Conservation (phyloP, 441 rosid genomes). For the Euphorbia celastroides region DNA sequence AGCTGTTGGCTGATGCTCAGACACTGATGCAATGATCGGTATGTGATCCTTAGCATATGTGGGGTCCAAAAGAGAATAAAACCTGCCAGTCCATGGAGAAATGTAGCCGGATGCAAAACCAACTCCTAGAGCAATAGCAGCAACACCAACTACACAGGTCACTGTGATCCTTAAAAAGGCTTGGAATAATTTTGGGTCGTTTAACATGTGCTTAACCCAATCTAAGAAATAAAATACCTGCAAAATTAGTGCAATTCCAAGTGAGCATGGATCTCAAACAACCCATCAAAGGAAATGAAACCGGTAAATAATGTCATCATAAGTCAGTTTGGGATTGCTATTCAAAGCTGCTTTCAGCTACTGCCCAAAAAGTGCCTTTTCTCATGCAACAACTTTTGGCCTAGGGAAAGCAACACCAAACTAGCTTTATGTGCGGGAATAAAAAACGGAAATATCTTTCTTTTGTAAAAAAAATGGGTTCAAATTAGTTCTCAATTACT, state of each 20-base stretch:
- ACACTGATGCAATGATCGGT: slow-evolving; percentile 97
- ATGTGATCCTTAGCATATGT: slow-evolving; percentile 97
- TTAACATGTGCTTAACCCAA: slow-evolving; percentile 81
- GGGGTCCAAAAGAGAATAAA: slow-evolving; percentile 93
- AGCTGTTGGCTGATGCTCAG: slow-evolving; percentile 99
- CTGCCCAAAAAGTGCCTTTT: too few species aligned
- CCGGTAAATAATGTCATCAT: background rate
- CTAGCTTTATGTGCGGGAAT: background rate
- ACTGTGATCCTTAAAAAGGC: slow-evolving; percentile 82
- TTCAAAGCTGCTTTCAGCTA: too few species aligned
- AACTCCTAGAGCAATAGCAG: slow-evolving; percentile 74
- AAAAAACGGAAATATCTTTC: background rate
- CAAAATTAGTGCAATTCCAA: slow-evolving; percentile 6
- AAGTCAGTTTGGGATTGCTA: too few species aligned
- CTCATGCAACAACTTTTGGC: too few species aligned
- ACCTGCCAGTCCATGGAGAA: slow-evolving; percentile 98
- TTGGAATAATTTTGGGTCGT: slow-evolving; percentile 74
- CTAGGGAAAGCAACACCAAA: too few species aligned
- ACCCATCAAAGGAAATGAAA: slow-evolving; percentile 1
- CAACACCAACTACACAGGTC: slow-evolving; percentile 62
- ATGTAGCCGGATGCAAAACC: slow-evolving; percentile 96
- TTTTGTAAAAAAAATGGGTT: background rate
- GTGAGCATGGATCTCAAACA: background rate
- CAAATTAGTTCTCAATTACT: background rate
- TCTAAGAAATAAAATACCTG: slow-evolving; percentile 93